phyloP scores from a whole-genome alignment of 2,329 filamentous ascomycete species.

The Colletotrichum aenigma region DNA sequence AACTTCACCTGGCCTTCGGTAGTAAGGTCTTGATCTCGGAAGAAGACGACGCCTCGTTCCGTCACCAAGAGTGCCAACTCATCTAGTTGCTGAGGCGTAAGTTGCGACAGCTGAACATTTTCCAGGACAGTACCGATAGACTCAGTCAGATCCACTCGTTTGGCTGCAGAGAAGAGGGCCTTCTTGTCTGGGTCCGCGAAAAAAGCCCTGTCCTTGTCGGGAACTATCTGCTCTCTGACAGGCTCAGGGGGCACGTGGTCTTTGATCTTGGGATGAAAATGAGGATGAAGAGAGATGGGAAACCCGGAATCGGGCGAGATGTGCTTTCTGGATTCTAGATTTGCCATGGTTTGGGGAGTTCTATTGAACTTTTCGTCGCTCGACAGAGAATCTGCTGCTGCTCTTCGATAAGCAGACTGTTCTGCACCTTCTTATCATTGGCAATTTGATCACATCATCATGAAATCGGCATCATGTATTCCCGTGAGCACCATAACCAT shows the following conservation, averaged over 20 bases:
- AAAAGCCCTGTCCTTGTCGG: slow-evolving; percentile 39
- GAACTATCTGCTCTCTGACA: slow-evolving; percentile 28
- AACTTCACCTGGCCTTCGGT: slow-evolving; percentile 45
- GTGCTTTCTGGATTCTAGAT: slow-evolving; percentile 49
- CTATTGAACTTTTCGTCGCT: neutral
- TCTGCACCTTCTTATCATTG: neutral
- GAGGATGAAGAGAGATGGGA: slow-evolving; percentile 48
- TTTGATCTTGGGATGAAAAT: slow-evolving; percentile 50
- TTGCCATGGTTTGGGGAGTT: slow-evolving; percentile 31
- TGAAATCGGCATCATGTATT: neutral
- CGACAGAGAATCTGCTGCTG: neutral
- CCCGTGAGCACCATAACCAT: neutral
- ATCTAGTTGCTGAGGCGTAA: slow-evolving; percentile 49
- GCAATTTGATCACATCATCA: neutral
- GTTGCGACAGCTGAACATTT: slow-evolving; percentile 46
- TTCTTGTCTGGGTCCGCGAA: slow-evolving; percentile 50
- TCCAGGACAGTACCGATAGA: slow-evolving; percentile 44
- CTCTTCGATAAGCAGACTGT: neutral
- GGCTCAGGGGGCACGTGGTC: slow-evolving; percentile 43
- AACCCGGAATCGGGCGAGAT: slow-evolving; percentile 54
- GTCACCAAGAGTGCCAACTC: slow-evolving; percentile 52
- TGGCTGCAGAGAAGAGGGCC: slow-evolving; percentile 42
- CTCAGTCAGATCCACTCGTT: slow-evolving; percentile 44
- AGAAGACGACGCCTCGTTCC: slow-evolving; percentile 53
- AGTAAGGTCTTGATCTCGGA: slow-evolving; percentile 50